These are phyloP conservation scores for Cercis canadensis DNA, from an alignment of 306 rosid genomes.

Conservation along the genomic window DNA sequence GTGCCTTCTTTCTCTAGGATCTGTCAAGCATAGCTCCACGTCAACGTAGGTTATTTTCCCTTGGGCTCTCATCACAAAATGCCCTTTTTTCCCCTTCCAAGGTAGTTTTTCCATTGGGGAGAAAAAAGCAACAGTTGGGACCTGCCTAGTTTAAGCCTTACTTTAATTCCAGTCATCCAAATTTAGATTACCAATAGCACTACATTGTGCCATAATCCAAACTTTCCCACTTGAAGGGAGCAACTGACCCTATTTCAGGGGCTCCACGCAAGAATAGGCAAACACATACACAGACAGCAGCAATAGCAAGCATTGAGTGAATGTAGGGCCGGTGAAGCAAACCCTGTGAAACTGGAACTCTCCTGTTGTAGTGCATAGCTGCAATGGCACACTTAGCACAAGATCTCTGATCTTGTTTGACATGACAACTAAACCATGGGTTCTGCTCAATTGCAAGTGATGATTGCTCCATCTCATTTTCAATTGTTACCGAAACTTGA, in stretches of 20 bases:
- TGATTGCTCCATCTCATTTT: slow-evolving; percentile 49
- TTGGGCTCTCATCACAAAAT: slow-evolving; percentile 45
- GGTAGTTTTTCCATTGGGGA: slow-evolving; percentile 24
- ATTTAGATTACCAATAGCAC: slow-evolving; percentile 32
- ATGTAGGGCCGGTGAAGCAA: slow-evolving; percentile 72
- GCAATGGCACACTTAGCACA: slow-evolving; percentile 72
- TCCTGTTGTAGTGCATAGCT: slow-evolving; percentile 49
- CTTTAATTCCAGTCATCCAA: slow-evolving; percentile 20
- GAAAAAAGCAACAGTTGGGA: slow-evolving; percentile 10
- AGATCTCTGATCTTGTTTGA: slow-evolving; percentile 50
- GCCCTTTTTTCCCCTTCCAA: slow-evolving; percentile 25
- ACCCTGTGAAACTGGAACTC: slow-evolving; percentile 67
- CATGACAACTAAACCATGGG: slow-evolving; percentile 31
- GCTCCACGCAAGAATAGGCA: slow-evolving; percentile 79
- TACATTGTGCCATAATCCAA: slow-evolving; percentile 71
- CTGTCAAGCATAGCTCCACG: slow-evolving; percentile 27
- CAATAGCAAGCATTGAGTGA: slow-evolving; percentile 84
- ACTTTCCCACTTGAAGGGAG: slow-evolving; percentile 88
- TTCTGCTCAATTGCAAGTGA: slow-evolving; percentile 45
- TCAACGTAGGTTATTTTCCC: slow-evolving; percentile 20
- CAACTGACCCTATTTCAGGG: slow-evolving; percentile 71
- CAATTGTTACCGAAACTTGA: slow-evolving; percentile 68
- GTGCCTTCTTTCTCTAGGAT: slow-evolving; percentile 9
- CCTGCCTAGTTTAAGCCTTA: slow-evolving; percentile 32
- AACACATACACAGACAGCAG: slow-evolving; percentile 95